Base-by-base conservation (phyloP, 352 stramenopile genomes). In the Globisporangium camurandrum region DNA sequence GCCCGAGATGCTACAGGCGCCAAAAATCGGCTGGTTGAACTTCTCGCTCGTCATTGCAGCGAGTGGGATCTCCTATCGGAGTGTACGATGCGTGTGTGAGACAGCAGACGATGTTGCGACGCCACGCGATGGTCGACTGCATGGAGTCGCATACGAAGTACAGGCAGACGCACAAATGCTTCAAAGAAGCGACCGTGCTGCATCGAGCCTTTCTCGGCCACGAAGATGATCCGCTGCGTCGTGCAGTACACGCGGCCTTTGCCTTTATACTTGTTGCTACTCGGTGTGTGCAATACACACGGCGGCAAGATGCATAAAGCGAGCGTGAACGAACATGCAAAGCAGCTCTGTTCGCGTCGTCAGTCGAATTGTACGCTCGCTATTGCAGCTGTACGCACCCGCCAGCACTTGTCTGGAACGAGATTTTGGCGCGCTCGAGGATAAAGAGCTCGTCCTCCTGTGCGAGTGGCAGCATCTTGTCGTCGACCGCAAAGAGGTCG, bases 21-120 rank as follows among this genome's bases (percentile, higher is more conserved):
- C 84, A 46, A 95, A 95, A 50, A 94, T 93, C 31, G 84, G 84
- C 55, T 95, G 84, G 55, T 94, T 95, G 47, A 95, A 95, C 55
- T 93, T 95, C 45, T 94, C 81, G 30, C 89, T 71, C 20, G 69
- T 75, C 67, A 95, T 89, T n/a, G 76, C 68, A 19, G 61, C 54
- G 14, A 95, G 64, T 24, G 79, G 81, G 11, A 95, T 75, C 63
- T 93, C 75, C 78, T 89, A 39, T 8, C 19, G 52, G n/a, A n/a
- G n/a, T n/a, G n/a, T n/a, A n/a, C n/a, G n/a, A n/a, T n/a, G n/a
- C n/a, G n/a, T n/a, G n/a, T n/a, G n/a, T n/a, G n/a, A n/a, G n/a
- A n/a, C n/a, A n/a, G n/a, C n/a, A n/a, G n/a, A n/a, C n/a, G n/a
- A n/a, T n/a, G n/a, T n/a, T n/a, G n/a, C n/a, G n/a, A n/a, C n/a